phyloP scores from a whole-genome alignment of 2,329 filamentous ascomycete genomes.

The Colletotrichum sp. region DNA sequence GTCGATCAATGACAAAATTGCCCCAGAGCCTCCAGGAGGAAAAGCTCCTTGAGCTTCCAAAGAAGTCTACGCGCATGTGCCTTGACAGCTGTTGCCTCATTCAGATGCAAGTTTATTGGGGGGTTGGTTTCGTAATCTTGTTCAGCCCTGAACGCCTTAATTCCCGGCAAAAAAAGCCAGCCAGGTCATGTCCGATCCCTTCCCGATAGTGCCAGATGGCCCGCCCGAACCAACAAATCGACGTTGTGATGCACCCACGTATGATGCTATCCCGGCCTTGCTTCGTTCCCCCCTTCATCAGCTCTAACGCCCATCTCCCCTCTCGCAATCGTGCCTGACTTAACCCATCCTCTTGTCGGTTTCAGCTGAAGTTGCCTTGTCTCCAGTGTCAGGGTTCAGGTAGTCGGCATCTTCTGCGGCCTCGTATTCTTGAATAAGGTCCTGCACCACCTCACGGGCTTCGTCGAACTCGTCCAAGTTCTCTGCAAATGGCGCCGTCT shows the following conservation, averaged over 20 bases:
- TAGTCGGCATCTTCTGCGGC: conserved; percentile 92
- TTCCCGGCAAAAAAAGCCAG: conserved; percentile 1
- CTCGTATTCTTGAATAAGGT: conserved; percentile 93
- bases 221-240: neutral
- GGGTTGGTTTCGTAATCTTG: conserved; percentile 3
- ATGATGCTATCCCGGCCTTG: neutral
- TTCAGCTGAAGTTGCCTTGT: conserved; percentile 56
- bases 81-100: neutral
- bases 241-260: neutral
- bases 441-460: conserved; percentile 86
- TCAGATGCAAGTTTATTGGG: conserved; percentile 6
- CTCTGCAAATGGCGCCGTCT: conserved; percentile 90
- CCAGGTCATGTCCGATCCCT: conserved; percentile 2
- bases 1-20: conserved; percentile 14
- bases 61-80: neutral
- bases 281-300: neutral
- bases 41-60: conserved; percentile 3
- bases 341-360: conserved; percentile 54
- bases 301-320: neutral
- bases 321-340: neutral
- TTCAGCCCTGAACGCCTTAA: conserved; percentile 15
- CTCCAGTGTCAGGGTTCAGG: conserved; percentile 72
- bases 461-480: conserved; percentile 95
- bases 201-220: neutral
- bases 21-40: neutral